Conservation (phyloP, 805 yeast genomes). For the Ogataea thermomethanolica region DNA sequence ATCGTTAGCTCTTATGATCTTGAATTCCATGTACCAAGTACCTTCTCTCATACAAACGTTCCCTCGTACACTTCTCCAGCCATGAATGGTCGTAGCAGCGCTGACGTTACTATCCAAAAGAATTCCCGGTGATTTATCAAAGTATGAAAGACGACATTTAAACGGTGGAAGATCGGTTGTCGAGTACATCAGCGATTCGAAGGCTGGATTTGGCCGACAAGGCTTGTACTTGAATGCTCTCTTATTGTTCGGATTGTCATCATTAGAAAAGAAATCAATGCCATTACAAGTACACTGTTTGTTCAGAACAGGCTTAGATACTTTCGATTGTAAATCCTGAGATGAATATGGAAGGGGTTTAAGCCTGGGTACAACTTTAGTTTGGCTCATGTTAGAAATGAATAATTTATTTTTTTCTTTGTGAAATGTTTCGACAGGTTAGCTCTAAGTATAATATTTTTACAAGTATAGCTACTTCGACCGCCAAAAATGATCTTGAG, state of each 20-base stretch:
- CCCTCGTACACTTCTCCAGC: conserved; percentile 78
- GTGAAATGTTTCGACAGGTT: conserved; percentile 4
- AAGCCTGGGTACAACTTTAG: conserved; percentile 26
- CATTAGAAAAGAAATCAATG: conserved; percentile 42
- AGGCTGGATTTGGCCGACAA: conserved; percentile 65
- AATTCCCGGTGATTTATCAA: conserved; percentile 67
- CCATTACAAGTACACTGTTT: conserved; percentile 12
- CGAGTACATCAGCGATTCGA: conserved; percentile 57
- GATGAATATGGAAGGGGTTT: conserved; percentile 35
- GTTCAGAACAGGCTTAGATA: conserved; percentile 20
- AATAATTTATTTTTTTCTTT: conserved; percentile 1
- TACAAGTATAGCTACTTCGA: conserved; percentile 34
- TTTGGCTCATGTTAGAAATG: conserved; percentile 1
- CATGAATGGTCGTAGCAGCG: conserved; percentile 55
- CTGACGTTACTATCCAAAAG: conserved; percentile 37
- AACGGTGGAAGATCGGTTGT: conserved; percentile 74
- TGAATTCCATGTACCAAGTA: conserved; percentile 72
- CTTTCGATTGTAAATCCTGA: conserved; percentile 25
- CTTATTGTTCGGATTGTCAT: conserved; percentile 78
- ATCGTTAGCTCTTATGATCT: conserved; percentile 37
- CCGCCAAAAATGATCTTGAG: conserved; percentile 5
- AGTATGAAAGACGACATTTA: conserved; percentile 51
- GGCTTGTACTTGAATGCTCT: conserved; percentile 79
- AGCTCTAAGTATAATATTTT: conserved; percentile 35
- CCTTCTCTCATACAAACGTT: conserved; percentile 80